phyloP scores from a whole-genome alignment of 306 rosid species.

The Geum urbanum region DNA sequence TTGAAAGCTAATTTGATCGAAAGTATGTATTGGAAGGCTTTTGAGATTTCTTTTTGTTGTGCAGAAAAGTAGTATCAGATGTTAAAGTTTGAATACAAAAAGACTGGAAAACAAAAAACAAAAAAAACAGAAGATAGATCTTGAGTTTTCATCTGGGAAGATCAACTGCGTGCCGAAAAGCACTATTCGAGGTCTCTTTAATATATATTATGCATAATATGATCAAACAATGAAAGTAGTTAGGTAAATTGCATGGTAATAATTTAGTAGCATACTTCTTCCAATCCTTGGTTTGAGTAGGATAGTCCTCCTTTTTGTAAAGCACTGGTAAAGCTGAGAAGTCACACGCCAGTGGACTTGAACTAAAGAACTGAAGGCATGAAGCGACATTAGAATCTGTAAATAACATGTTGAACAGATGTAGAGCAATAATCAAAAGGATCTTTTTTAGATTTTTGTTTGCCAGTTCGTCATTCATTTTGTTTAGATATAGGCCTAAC shows the following conservation, averaged over 20 bases:
- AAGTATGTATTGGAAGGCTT: too few relatives aligned
- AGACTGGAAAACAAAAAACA: not conserved
- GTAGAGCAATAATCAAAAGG: not conserved
- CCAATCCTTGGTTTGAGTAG: constrained; percentile 16
- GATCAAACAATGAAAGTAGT: not conserved
- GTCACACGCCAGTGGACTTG: constrained; percentile 39
- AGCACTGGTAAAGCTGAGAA: constrained; percentile 33
- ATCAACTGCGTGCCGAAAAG: constrained; percentile 6
- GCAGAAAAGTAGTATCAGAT: not conserved
- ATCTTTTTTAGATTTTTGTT: not conserved
- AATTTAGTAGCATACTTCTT: constrained; percentile 31
- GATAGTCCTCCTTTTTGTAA: constrained; percentile 23
- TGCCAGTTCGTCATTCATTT: not conserved
- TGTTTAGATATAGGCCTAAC: not conserved
- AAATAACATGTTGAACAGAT: constrained; percentile 5
- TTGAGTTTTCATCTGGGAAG: not conserved
- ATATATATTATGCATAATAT: not conserved
- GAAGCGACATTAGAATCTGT: constrained; percentile 1
- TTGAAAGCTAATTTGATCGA: not conserved
- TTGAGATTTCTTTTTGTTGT: not conserved
- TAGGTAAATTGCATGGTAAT: not conserved
- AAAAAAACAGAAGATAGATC: not conserved
- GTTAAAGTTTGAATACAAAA: not conserved
- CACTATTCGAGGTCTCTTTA: not conserved
- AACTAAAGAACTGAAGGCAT: constrained; percentile 40